Evolutionary conservation across 345 rosid species (phyloP).

Genomic region (Eucalyptus virginea): DNA sequence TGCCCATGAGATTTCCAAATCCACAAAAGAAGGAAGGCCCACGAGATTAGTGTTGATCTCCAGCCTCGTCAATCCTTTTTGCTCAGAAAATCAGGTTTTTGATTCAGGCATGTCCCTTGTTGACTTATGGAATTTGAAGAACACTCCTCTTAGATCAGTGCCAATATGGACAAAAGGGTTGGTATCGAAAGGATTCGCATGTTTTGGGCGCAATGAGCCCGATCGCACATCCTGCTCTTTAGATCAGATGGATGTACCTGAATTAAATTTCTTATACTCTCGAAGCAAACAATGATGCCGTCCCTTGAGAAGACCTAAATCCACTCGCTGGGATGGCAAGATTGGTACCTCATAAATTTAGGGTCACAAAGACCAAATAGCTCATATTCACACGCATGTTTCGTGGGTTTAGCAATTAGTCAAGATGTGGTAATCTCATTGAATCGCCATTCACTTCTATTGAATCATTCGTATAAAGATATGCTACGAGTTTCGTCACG

Average conservation of each 20-base stretch:
- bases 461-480: no score
- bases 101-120: neutral
- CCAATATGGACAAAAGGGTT: neutral
- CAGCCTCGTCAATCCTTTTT: neutral
- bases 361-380: neutral
- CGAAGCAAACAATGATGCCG: no score
- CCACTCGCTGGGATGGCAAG: no score
- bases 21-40: neutral
- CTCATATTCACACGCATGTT: neutral
- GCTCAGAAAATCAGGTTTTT: neutral
- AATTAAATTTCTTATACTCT: neutral
- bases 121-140: neutral
- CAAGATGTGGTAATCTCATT: neutral
- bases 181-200: neutral
- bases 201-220: neutral
- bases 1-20: neutral
- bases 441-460: no score
- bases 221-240: no score
- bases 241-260: neutral
- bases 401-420: neutral
- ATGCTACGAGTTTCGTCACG: no score
- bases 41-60: neutral
- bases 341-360: neutral
- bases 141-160: neutral
- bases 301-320: no score